A percentile compares a stretch with the other conserved stretches of the same genome.
Evolutionary conservation across 2,329 filamentous ascomycete genomes (phyloP).

Genomic region (Hypomyces rosellus): DNA sequence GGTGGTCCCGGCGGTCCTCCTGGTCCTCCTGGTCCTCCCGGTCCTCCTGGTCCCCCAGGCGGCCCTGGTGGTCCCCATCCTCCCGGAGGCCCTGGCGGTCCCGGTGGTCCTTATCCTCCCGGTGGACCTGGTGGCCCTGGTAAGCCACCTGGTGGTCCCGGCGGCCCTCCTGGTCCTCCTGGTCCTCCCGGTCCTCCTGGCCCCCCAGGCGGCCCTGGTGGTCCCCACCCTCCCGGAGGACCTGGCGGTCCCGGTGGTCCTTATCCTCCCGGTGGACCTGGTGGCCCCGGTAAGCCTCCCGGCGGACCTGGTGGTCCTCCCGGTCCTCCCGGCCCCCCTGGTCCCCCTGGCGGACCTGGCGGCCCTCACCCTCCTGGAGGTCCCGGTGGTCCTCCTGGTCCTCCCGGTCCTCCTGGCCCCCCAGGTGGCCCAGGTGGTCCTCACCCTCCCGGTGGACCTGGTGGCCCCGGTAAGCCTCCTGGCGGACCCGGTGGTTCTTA

Average conservation of each 20-base stretch:
- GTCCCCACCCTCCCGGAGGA: neutral
- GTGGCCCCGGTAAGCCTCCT: too few relatives aligned
- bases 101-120: too few relatives aligned
- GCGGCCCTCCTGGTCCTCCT: too few relatives aligned
- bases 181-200: too few relatives aligned
- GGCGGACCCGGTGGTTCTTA: neutral
- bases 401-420: neutral
- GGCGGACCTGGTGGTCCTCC: too few relatives aligned
- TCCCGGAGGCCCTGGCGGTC: too few relatives aligned
- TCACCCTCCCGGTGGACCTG: too few relatives aligned
- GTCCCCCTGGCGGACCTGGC: neutral
- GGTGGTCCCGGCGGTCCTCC: neutral
- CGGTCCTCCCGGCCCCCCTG: neutral
- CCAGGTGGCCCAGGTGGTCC: too few relatives aligned
- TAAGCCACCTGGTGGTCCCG: too few relatives aligned
- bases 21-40: neutral
- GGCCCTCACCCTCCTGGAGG: neutral
- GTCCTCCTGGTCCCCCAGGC: neutral
- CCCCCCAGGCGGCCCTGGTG: too few relatives aligned
- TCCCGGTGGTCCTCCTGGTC: neutral
- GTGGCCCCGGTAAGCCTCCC: neutral
- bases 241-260: neutral
- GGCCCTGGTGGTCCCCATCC: too few relatives aligned
- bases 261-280: neutral
- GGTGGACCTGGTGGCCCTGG: neutral